These are phyloP conservation scores for Arthrobotrys sinensis DNA, from an alignment of 2,329 filamentous ascomycete genomes.

Conservation along the genomic window DNA sequence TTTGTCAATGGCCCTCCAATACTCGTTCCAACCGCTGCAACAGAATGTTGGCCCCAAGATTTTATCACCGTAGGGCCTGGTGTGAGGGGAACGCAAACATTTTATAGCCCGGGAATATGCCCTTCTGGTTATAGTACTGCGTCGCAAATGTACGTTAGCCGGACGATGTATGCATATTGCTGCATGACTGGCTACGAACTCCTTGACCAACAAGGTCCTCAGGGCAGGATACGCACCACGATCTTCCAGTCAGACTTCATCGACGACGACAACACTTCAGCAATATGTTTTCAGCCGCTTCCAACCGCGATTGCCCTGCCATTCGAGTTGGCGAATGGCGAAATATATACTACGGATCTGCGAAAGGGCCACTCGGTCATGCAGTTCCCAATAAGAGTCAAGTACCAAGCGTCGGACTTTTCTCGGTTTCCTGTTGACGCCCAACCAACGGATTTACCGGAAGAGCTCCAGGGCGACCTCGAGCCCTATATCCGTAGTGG, in stretches of 20 bases:
- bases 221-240: neutral
- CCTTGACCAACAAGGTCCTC: slow-evolving; percentile 12
- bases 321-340: slow-evolving; percentile 22
- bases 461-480: slow-evolving; percentile 23
- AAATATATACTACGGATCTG: slow-evolving; percentile 35
- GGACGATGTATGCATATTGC: slow-evolving; percentile 51
- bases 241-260: slow-evolving; percentile 25
- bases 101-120: slow-evolving; percentile 52
- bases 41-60: slow-evolving; percentile 42
- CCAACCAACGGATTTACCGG: slow-evolving; percentile 39
- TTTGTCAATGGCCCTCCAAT: slow-evolving; percentile 38
- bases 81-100: neutral
- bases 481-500: slow-evolving; percentile 42
- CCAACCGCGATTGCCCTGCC: slow-evolving; percentile 16
- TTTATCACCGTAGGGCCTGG: neutral
- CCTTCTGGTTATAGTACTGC: slow-evolving; percentile 33
- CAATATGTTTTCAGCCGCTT: slow-evolving; percentile 39
- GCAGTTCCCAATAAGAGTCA: slow-evolving; percentile 34
- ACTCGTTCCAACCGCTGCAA: neutral
- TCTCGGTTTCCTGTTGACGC: slow-evolving; percentile 42
- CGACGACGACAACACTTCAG: neutral
- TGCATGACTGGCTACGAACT: slow-evolving; percentile 36
- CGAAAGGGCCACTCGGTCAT: slow-evolving; percentile 37
- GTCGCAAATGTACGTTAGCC: slow-evolving; percentile 46
- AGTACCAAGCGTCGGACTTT: slow-evolving; percentile 48